A percentile compares a stretch with the other conserved stretches of the same genome.
Conservation (phyloP, 176 grass and related monocot species). For the Thinopyrum elongatum region DNA sequence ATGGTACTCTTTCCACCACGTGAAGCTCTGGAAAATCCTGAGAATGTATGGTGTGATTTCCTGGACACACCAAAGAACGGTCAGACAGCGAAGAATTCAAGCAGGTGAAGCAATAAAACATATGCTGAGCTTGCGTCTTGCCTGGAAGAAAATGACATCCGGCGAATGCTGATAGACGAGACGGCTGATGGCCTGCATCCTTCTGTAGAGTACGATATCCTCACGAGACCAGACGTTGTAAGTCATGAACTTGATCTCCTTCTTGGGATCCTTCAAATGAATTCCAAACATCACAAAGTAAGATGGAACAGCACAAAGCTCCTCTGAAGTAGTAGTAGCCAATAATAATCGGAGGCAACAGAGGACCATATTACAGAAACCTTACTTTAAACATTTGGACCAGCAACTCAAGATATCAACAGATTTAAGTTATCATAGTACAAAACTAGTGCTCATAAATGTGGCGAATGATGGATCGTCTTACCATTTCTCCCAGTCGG, state of each 20-base stretch:
- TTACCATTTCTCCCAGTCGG: background rate
- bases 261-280: background rate
- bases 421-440: too few species aligned
- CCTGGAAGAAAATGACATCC: constrained; percentile 26
- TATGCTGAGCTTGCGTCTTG: background rate
- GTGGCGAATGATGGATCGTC: background rate
- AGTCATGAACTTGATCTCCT: constrained; percentile 19
- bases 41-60: background rate
- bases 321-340: background rate
- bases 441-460: background rate
- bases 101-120: background rate
- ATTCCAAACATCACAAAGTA: background rate
- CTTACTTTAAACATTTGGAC: background rate
- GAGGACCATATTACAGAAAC: background rate
- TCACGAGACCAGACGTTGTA: constrained; percentile 28
- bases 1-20: constrained; percentile 12
- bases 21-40: background rate
- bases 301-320: background rate
- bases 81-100: background rate
- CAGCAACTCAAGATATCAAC: background rate
- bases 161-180: background rate
- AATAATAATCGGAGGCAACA: background rate
- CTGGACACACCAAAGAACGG: background rate
- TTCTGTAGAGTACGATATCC: background rate
- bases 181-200: background rate